Evolutionary conservation across 257 asterid genomes (phyloP).

Genomic region (Fraxinus cuspidata): DNA sequence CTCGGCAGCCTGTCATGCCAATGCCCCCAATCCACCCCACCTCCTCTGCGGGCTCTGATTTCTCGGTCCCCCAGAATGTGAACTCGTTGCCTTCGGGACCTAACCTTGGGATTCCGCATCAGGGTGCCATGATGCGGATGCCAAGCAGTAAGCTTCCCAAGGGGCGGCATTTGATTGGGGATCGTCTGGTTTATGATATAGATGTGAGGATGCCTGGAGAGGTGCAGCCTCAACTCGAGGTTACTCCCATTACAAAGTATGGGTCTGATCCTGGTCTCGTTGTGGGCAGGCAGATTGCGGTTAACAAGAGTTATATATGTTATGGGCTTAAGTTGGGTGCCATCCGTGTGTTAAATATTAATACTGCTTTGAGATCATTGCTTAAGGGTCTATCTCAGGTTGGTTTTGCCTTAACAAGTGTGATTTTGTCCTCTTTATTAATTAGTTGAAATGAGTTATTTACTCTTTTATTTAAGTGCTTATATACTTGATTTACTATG

Average conservation of each 20-base stretch:
- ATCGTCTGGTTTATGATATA: slow-evolving; percentile 64
- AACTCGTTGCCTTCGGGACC: slow-evolving; percentile 38
- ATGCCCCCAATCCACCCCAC: slow-evolving; percentile 54
- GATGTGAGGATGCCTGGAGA: slow-evolving; percentile 83
- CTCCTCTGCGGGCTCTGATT: slow-evolving; percentile 71
- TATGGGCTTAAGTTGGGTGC: slow-evolving; percentile 90
- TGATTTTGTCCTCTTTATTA: slow-evolving; percentile 23
- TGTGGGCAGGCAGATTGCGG: slow-evolving; percentile 92
- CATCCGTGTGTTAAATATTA: slow-evolving; percentile 87
- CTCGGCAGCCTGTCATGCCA: slow-evolving; percentile 45
- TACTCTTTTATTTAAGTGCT: not conserved
- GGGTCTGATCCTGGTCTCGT: slow-evolving; percentile 94
- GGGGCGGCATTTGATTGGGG: slow-evolving; percentile 83
- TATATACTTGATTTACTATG: not conserved
- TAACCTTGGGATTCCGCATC: slow-evolving; percentile 45
- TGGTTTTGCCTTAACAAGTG: slow-evolving; percentile 32
- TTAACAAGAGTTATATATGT: slow-evolving; percentile 87
- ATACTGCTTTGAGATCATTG: slow-evolving; percentile 92
- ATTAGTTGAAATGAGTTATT: not conserved
- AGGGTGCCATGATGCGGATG: slow-evolving; percentile 70
- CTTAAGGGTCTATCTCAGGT: slow-evolving; percentile 96
- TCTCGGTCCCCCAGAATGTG: slow-evolving; percentile 35
- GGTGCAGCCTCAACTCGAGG: slow-evolving; percentile 98
- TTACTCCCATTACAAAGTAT: slow-evolving; percentile 95
- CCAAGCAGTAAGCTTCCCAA: slow-evolving; percentile 87